phyloP scores from a whole-genome alignment of 768 basidiomycete species.

The Phylloporus scabripes region DNA sequence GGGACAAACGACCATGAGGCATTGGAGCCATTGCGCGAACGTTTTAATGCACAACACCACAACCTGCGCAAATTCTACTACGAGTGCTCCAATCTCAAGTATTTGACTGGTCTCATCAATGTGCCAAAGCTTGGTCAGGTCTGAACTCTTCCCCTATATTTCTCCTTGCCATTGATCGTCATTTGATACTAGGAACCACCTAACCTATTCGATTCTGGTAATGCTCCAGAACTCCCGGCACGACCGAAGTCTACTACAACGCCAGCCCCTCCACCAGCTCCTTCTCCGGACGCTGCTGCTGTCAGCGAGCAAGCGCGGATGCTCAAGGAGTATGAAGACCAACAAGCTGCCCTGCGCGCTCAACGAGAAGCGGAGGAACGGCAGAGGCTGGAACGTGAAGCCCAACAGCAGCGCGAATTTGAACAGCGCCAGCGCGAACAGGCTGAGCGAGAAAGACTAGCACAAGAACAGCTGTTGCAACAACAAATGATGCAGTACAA shows the following conservation, averaged over 20 bases:
- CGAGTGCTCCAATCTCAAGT: slow-evolving; percentile 98
- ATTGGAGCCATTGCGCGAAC: slow-evolving; percentile 79
- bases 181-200: slow-evolving; percentile 73
- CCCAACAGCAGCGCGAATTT: slow-evolving; percentile 80
- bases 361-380: slow-evolving; percentile 81
- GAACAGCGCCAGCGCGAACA: slow-evolving; percentile 85
- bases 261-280: slow-evolving; percentile 64
- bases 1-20: slow-evolving; percentile 88
- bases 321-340: slow-evolving; percentile 94
- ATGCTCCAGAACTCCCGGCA: slow-evolving; percentile 82
- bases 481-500: slow-evolving; percentile 79
- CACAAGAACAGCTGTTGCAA: slow-evolving; percentile 84
- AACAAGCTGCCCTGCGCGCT: slow-evolving; percentile 82
- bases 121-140: slow-evolving; percentile 96
- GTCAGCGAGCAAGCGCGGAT: slow-evolving; percentile 90
- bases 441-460: slow-evolving; percentile 79
- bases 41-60: slow-evolving; percentile 89
- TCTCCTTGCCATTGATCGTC: background rate
- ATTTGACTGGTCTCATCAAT: slow-evolving; percentile 94
- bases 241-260: slow-evolving; percentile 56
- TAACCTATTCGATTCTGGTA: slow-evolving; percentile 80
- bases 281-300: slow-evolving; percentile 62
- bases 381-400: slow-evolving; percentile 68
- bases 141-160: slow-evolving; percentile 1
- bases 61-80: slow-evolving; percentile 97